Evolutionary conservation across 495 filamentous ascomycete genomes (phyloP), one percentile per base, ranked within the genome.

Genomic region (Poronia punctata): DNA sequence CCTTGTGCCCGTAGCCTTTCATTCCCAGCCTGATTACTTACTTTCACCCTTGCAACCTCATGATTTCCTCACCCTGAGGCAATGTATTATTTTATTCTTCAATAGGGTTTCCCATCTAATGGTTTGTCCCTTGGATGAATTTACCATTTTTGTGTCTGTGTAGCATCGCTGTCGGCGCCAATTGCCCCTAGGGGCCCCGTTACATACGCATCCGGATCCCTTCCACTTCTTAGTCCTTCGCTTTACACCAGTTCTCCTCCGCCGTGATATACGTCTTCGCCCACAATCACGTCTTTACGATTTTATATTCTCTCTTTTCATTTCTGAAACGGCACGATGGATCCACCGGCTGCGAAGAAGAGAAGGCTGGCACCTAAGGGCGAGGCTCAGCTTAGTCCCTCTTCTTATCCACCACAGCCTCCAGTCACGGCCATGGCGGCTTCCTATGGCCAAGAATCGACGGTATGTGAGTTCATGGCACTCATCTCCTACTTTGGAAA

Each of bases 341-440:
- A 59, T 50, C 55, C 56, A 43, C 55, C 55, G 36, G 55, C 55
- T 42, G 49, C 55, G 30, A 59, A 59, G 49, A 59, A 59, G 45
- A 56, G 55, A 52, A 56, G 55, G 55, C 55, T 59, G 52, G 55
- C 55, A 36, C 55, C 55, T 31, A 59, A 59, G 55, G 54, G 53
- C 40, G 55, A 59, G 46, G 46, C 52, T 49, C 55, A 56, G 49
- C 46, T 49, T 23, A 59, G 55, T 47, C 55, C 55, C 37, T 41
- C 55, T 1, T 52, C 45, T 33, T 49, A 42, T 32, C 43, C 42
- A 21, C 52, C 27, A 23, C 35, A 28, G 19, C 33, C n/a, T n/a
- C n/a, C n/a, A n/a, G n/a, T 35, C 16, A 34, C 42, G 19, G 26
- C 42, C 14, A 20, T 35, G 1, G 5, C 42, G 26, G 27, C 42